Base-by-base conservation (phyloP, 2,329 filamentous ascomycete species). In the Stagonosporopsis vannaccii region DNA sequence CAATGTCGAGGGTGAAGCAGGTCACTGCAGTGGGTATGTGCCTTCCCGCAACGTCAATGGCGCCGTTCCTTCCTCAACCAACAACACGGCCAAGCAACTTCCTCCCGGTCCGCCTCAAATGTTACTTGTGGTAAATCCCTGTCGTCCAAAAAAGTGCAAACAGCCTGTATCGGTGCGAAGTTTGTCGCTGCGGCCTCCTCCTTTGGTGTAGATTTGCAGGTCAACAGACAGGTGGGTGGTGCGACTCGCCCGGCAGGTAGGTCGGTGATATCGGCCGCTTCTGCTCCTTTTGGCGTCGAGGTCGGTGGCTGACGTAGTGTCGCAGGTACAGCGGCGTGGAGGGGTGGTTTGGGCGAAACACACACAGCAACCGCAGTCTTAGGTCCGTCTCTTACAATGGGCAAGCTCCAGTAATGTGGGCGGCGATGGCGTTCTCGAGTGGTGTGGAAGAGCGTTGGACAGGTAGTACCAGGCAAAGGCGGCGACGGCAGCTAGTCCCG, bases 221-320 rank as follows among this genome's bases (percentile, higher is more conserved):
- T 12, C 4, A 15, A 19, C 4, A 23, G 17, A 40, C 19, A 42
- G 44, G 39, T 37, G 32, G 20, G 37, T 45, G 45, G n/a, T 51
- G 54, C 39, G 48, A 42, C 20, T 50, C 43, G 45, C 50, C 13
- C 42, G 48, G 30, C 52, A 51, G 52, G 52, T 9, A 44, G 17
- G 49, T 41, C 58, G 53, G 25, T 37, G 19, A 41, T 51, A 33
- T 35, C 28, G 42, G 41, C 41, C 37, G 53, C 41, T 43, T 37
- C 19, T 58, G 55, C 53, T 60, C 33, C 35, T 65, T 48, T 39
- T 58, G 49, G 52, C 40, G 45, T 57, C 26, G 62, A 56, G 56
- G 59, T 56, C 33, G 33, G 65, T 65, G 63, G 65, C 61, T 67
- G 67, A 68, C 59, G 66, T 64, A 63, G 63, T 51, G 62, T 63